These are phyloP conservation scores for Cylindrotheca fusiformis DNA, from an alignment of 108 stramenopile species.

Conservation along the genomic window DNA sequence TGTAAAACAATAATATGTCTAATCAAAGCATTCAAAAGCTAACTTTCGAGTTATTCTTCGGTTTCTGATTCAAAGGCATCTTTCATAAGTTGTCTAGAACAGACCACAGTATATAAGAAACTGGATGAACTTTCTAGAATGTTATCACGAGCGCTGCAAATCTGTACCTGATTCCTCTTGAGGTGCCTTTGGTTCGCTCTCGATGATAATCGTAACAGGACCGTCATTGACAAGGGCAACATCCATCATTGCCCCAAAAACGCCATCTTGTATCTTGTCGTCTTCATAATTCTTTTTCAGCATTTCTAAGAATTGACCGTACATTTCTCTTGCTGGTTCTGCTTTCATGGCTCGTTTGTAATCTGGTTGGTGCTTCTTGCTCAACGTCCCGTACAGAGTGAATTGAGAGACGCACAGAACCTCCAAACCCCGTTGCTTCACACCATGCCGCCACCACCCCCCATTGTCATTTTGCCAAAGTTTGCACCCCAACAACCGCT, in stretches of 20 bases:
- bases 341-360: constrained; percentile 84
- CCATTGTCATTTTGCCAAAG: constrained; percentile 80
- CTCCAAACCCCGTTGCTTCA: constrained; percentile 65
- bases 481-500: constrained; percentile 61
- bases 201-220: constrained; percentile 87
- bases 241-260: constrained; percentile 91
- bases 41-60: too few species aligned
- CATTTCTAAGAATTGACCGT: constrained; percentile 62
- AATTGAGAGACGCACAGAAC: constrained; percentile 85
- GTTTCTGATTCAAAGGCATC: too few species aligned
- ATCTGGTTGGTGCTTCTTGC: constrained; percentile 85
- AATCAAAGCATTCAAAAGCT: too few species aligned
- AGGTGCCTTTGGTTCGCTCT: constrained; percentile 44
- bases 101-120: too few species aligned
- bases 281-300: constrained; percentile 54
- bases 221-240: constrained; percentile 82
- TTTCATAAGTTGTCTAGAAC: too few species aligned
- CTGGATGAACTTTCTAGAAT: too few species aligned
- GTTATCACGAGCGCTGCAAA: too few species aligned
- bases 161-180: too few species aligned
- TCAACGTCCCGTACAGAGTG: constrained; percentile 72
- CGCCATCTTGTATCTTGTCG: constrained; percentile 70
- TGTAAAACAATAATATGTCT: too few species aligned
- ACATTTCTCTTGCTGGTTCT: constrained; percentile 56
- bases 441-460: constrained; percentile 69